These are phyloP conservation scores for Luvunga scandens DNA, from an alignment of 345 rosid genomes.

Conservation along the genomic window DNA sequence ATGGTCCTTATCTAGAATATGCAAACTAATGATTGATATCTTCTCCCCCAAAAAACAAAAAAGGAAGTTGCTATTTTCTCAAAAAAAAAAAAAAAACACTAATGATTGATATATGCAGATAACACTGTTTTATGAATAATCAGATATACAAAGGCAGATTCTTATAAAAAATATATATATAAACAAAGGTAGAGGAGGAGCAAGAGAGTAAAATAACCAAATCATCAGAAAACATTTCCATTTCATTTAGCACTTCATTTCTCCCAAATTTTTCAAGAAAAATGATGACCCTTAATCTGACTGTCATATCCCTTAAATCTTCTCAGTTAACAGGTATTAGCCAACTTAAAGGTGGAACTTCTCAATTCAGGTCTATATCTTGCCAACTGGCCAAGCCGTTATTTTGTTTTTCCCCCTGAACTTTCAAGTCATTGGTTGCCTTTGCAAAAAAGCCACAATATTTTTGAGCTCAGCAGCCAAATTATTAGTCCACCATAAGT, in stretches of 20 bases:
- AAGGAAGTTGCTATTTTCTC: too few relatives aligned
- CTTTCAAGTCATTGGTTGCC: not conserved
- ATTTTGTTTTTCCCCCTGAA: too few relatives aligned
- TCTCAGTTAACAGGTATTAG: not conserved
- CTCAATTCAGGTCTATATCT: not conserved
- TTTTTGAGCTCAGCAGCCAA: not conserved
- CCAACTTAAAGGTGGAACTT: not conserved
- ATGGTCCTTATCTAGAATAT: not conserved
- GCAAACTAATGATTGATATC: not conserved
- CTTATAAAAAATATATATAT: too few relatives aligned
- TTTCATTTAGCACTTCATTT: not conserved
- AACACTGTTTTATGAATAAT: too few relatives aligned
- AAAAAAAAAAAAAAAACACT: too few relatives aligned
- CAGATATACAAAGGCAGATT: not conserved
- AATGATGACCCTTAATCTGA: not conserved
- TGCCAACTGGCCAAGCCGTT: not conserved
- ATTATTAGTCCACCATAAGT: not conserved
- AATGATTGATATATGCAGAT: too few relatives aligned
- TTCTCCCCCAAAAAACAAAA: too few relatives aligned
- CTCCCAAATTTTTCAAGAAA: not conserved
- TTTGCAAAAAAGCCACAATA: not conserved
- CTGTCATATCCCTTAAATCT: not conserved
- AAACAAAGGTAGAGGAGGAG: not conserved
- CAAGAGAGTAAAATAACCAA: not conserved
- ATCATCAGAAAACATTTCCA: not conserved